Conservation (phyloP, 2,329 filamentous ascomycete species). For the Trichoderma aggressivum region DNA sequence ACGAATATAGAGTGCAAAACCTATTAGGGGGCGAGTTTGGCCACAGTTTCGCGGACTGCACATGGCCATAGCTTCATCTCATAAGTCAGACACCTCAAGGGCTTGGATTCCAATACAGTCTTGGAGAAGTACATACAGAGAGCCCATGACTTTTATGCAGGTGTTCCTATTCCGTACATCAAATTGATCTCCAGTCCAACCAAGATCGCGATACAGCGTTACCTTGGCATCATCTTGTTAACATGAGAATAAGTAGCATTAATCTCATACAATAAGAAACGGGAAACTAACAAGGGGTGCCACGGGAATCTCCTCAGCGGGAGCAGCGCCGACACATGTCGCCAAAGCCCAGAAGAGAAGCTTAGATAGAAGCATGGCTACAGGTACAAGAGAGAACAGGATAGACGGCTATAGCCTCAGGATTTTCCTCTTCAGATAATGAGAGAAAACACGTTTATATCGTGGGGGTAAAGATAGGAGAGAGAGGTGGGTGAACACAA, state of each 20-base stretch:
- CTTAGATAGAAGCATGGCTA: not conserved
- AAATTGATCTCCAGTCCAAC: not conserved
- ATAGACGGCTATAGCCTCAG: not conserved
- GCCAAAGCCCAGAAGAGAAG: not conserved
- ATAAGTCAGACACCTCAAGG: not conserved
- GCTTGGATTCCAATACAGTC: not conserved
- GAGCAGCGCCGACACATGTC: not conserved
- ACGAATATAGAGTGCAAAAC: slow-evolving; percentile 1
- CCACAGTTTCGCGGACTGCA: not conserved
- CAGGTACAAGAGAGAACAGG: not conserved
- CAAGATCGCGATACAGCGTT: not conserved
- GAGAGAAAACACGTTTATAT: not conserved
- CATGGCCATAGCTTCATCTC: not conserved
- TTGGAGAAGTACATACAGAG: not conserved
- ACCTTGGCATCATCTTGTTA: not conserved
- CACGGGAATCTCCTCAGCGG: not conserved
- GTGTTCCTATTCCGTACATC: not conserved
- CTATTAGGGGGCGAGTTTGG: not conserved
- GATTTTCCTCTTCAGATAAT: not conserved
- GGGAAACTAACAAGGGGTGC: not conserved
- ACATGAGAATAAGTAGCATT: not conserved
- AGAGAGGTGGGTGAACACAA: not conserved
- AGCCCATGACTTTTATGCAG: not conserved
- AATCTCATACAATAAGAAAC: no score
- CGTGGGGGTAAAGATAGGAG: not conserved